These are phyloP conservation scores for Chalciporus sphaerocephalus DNA, from an alignment of 768 basidiomycete species.

Conservation along the genomic window DNA sequence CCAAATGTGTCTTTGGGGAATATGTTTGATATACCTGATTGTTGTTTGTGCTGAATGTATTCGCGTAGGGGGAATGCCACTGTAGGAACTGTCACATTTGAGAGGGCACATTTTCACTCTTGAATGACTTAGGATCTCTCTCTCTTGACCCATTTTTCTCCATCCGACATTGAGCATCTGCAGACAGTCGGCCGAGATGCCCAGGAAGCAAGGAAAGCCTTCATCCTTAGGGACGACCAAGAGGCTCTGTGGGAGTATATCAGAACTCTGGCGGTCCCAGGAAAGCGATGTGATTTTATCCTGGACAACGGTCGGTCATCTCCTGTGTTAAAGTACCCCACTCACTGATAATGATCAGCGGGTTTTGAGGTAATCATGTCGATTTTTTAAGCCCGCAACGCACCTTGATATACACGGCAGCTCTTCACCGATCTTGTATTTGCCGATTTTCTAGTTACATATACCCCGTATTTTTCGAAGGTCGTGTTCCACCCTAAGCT, in stretches of 20 bases:
- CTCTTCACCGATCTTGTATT: conserved; percentile 91
- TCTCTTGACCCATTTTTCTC: conserved; percentile 79
- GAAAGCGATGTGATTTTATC: conserved; percentile 69
- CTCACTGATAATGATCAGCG: conserved; percentile 41
- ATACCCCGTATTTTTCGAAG: conserved; percentile 75
- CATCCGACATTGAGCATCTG: conserved; percentile 75
- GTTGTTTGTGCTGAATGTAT: conserved; percentile 6
- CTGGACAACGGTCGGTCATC: conserved; percentile 75
- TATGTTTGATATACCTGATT: background rate
- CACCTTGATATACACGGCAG: conserved; percentile 35
- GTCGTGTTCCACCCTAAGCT: conserved; percentile 94
- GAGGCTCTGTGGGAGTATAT: conserved; percentile 69
- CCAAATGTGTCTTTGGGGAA: conserved; percentile 79
- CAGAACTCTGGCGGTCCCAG: conserved; percentile 43
- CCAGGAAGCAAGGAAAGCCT: conserved; percentile 68
- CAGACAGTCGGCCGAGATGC: conserved; percentile 82
- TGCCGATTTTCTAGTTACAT: conserved; percentile 87
- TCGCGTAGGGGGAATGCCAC: background rate
- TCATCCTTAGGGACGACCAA: conserved; percentile 84
- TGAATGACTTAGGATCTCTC: conserved; percentile 71
- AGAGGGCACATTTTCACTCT: background rate
- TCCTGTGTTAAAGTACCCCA: background rate
- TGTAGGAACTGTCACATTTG: conserved; percentile 50
- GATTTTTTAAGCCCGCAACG: too few species aligned
- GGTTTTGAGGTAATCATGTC: conserved; percentile 72